Evolutionary conservation across 2,329 filamentous ascomycete genomes (phyloP).

Genomic region (Dothistroma septosporum): DNA sequence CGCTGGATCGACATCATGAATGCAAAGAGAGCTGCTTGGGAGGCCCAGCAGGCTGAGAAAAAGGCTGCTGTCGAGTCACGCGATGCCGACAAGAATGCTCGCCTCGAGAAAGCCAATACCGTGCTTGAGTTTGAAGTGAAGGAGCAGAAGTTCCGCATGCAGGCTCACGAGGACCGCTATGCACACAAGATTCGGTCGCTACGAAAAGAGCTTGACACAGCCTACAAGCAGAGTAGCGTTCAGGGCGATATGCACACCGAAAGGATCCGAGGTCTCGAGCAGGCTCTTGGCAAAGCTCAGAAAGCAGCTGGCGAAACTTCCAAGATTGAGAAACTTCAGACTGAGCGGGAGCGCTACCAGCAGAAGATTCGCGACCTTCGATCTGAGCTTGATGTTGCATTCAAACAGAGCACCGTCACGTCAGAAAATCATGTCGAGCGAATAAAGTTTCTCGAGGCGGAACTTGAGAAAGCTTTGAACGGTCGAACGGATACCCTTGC

Average conservation of each 20-base stretch:
- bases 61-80: slow-evolving; percentile 15
- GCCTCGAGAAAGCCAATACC: slow-evolving; percentile 26
- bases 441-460: slow-evolving; percentile 20
- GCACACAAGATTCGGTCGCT: slow-evolving; percentile 25
- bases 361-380: slow-evolving; percentile 22
- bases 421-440: slow-evolving; percentile 21
- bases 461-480: slow-evolving; percentile 16
- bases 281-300: slow-evolving; percentile 20
- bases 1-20: slow-evolving; percentile 30
- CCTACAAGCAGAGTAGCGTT: slow-evolving; percentile 31
- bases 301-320: slow-evolving; percentile 15
- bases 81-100: slow-evolving; percentile 17
- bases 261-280: slow-evolving; percentile 21
- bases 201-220: slow-evolving; percentile 25
- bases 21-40: slow-evolving; percentile 19
- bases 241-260: slow-evolving; percentile 28
- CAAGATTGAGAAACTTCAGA: slow-evolving; percentile 13
- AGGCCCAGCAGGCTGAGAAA: slow-evolving; percentile 14
- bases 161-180: slow-evolving; percentile 18
- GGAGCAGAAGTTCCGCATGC: slow-evolving; percentile 29
- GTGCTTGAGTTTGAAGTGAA: slow-evolving; percentile 27
- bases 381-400: slow-evolving; percentile 22
- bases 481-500: slow-evolving; percentile 5
- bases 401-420: slow-evolving; percentile 24
- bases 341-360: slow-evolving; percentile 19